These are phyloP conservation scores for Dictyostelium purpureum DNA, from an alignment of 78 protist species.

Conservation along the genomic window DNA sequence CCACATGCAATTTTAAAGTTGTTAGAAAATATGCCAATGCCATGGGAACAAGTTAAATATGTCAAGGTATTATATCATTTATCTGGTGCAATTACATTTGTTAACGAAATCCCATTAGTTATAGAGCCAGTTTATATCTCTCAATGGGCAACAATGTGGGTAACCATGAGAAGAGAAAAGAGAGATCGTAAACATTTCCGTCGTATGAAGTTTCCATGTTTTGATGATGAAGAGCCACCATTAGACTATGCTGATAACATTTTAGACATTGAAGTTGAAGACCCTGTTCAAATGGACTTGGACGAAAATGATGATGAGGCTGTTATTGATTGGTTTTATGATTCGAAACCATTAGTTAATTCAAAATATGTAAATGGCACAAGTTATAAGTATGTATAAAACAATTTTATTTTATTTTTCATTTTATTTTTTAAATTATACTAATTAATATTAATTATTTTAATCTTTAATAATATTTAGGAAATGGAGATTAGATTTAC, in stretches of 20 bases:
- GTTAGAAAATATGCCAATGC: conserved; percentile 99
- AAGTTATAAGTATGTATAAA: conserved; percentile 74
- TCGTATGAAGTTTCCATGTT: conserved; percentile 98
- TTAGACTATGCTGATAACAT: conserved; percentile 99
- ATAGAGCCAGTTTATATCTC: conserved; percentile 98
- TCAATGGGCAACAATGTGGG: conserved; percentile 99
- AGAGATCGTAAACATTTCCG: conserved; percentile 98
- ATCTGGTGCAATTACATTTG: conserved; percentile 99
- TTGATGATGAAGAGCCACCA: conserved; percentile 99
- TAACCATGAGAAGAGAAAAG: conserved; percentile 99
- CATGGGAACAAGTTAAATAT: conserved; percentile 94
- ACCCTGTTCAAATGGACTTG: conserved; percentile 96
- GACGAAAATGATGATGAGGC: conserved; percentile 97
- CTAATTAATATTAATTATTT: background rate
- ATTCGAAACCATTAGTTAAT: conserved; percentile 90
- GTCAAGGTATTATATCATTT: conserved; percentile 97
- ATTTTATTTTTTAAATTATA: too few relatives aligned
- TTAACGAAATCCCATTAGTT: conserved; percentile 98
- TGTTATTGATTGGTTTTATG: conserved; percentile 98
- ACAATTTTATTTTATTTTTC: too few relatives aligned
- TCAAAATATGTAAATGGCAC: conserved; percentile 94
- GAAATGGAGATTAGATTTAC: conserved; percentile 94
- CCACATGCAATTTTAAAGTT: conserved; percentile 99
- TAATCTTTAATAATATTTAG: background rate
- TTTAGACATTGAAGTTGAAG: conserved; percentile 97